phyloP scores from a whole-genome alignment of 305 asterid genomes.

The Solanum hybrid region DNA sequence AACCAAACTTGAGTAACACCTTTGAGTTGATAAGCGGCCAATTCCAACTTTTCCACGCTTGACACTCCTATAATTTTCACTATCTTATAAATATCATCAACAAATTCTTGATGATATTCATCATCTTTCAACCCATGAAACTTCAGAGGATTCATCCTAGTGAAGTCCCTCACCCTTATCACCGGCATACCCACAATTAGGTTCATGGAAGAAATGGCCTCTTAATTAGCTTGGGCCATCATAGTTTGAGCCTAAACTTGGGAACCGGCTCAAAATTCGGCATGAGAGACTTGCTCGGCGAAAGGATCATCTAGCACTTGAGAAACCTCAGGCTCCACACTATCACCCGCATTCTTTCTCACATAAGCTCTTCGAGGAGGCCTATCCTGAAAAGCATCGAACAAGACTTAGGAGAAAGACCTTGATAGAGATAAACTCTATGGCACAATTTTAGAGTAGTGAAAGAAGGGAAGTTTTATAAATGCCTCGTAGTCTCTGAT shows the following conservation, averaged over 20 bases:
- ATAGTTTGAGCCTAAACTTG: not conserved
- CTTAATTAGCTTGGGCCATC: not conserved
- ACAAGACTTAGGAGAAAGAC: not conserved
- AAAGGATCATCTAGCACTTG: not conserved
- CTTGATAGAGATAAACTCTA: not conserved
- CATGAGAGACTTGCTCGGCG: not conserved
- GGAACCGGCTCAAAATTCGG: not conserved
- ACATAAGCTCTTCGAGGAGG: not conserved
- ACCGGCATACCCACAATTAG: not conserved
- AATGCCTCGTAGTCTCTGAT: not conserved
- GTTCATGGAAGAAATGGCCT: not conserved
- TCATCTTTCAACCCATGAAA: not conserved
- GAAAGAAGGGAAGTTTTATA: not conserved
- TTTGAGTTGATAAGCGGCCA: not conserved
- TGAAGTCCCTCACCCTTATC: not conserved
- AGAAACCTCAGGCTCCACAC: not conserved
- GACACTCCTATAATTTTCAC: not conserved
- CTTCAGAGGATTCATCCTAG: not conserved
- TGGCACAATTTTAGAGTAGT: not conserved
- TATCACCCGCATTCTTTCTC: not conserved
- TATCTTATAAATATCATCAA: not conserved
- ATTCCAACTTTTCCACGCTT: not conserved
- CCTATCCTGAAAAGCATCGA: not conserved
- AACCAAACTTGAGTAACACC: not conserved
- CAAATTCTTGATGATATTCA: not conserved